These are phyloP conservation scores for Eucalyptus virginea DNA, from an alignment of 345 rosid genomes.

Conservation along the genomic window DNA sequence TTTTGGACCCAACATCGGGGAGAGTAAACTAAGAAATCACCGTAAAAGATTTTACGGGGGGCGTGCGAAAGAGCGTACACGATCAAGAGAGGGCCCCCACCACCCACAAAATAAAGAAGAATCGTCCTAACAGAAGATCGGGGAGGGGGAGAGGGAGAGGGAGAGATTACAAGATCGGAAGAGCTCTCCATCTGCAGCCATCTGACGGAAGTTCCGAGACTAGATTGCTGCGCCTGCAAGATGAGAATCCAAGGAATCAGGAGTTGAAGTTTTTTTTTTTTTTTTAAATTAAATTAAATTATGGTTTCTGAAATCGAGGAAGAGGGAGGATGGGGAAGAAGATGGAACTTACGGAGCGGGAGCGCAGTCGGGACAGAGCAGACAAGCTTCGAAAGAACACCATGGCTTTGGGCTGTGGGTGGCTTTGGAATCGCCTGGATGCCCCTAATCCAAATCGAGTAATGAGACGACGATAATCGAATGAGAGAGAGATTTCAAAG, in stretches of 20 bases:
- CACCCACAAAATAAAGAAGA: neutral
- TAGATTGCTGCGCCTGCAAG: conserved; percentile 48
- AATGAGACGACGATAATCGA: neutral
- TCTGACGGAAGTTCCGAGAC: conserved; percentile 54
- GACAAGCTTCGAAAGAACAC: conserved; percentile 54
- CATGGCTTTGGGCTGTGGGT: conserved; percentile 15
- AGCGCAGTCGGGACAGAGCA: conserved; percentile 54
- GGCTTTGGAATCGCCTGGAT: neutral
- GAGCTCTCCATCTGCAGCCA: conserved; percentile 86
- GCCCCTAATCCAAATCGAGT: neutral
- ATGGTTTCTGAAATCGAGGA: neutral
- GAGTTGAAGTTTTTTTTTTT: neutral
- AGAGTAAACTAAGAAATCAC: neutral
- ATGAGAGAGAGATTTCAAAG: neutral
- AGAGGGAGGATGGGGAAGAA: neutral
- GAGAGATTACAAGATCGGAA: conserved; percentile 44
- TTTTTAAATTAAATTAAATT: too few relatives aligned
- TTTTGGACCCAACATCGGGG: neutral
- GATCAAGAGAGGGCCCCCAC: neutral
- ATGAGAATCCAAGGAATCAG: neutral
- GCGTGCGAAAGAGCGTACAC: neutral
- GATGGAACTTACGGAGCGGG: conserved; percentile 41
- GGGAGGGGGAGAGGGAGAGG: neutral
- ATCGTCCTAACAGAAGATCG: neutral
- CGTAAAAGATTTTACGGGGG: neutral